These are phyloP conservation scores for Kodamaea sagamina DNA, from an alignment of 805 yeast species.

Conservation along the genomic window DNA sequence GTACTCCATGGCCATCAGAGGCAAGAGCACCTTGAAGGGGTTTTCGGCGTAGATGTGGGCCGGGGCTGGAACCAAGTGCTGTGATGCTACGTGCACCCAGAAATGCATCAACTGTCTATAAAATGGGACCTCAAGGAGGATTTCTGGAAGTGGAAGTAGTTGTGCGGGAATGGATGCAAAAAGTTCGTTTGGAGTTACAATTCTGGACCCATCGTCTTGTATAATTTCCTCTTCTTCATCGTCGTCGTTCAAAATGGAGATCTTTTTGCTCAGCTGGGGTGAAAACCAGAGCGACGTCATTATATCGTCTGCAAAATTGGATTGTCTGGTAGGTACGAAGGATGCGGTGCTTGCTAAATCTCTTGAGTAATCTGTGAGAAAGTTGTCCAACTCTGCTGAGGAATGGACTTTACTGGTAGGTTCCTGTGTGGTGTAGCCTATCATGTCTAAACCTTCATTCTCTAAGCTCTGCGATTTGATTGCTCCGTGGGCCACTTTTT, in stretches of 20 bases:
- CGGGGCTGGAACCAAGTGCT: constrained; percentile 66
- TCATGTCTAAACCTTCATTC: neutral
- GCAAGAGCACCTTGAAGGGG: constrained; percentile 66
- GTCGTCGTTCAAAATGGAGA: constrained; percentile 4
- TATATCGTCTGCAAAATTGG: constrained; percentile 17
- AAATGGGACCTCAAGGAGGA: constrained; percentile 57
- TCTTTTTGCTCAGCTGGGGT: neutral
- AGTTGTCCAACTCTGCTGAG: neutral
- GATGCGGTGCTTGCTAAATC: constrained; percentile 39
- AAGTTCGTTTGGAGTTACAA: constrained; percentile 16
- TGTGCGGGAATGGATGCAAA: constrained; percentile 33
- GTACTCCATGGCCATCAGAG: constrained; percentile 64
- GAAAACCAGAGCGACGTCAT: constrained; percentile 1
- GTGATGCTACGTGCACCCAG: constrained; percentile 61
- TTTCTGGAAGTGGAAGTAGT: constrained; percentile 53
- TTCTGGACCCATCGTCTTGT: neutral
- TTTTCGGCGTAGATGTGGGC: constrained; percentile 53
- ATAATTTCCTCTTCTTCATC: constrained; percentile 13
- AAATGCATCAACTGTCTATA: constrained; percentile 64
- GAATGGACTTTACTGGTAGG: no score
- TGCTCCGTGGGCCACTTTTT: constrained; percentile 28
- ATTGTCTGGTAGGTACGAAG: constrained; percentile 20
- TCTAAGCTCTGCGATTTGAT: constrained; percentile 29
- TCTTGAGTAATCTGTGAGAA: constrained; percentile 31
- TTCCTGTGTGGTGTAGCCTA: no score